These are phyloP conservation scores for Ustilago vetiveriae DNA, from an alignment of 1,284 basidiomycete genomes.

Conservation along the genomic window DNA sequence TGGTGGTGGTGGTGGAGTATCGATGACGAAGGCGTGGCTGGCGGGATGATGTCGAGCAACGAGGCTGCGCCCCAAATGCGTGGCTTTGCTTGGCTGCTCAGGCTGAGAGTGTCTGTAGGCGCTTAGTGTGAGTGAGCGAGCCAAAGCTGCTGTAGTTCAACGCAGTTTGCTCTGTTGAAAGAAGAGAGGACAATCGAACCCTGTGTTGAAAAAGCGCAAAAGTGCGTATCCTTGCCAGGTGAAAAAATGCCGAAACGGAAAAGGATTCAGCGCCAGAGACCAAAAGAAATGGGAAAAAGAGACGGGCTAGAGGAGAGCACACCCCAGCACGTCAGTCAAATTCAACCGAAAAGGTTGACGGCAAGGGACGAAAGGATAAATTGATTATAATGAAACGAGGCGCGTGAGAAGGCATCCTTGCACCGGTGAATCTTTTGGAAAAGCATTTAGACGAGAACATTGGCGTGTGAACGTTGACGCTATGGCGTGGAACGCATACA, in stretches of 20 bases:
- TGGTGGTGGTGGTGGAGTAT: not conserved
- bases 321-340: too few relatives aligned
- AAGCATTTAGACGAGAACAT: not conserved
- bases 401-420: not conserved
- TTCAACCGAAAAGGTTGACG: too few relatives aligned
- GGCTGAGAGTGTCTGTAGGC: too few relatives aligned
- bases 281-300: not conserved
- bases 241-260: not conserved
- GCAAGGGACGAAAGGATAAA: too few relatives aligned
- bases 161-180: not conserved
- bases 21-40: conserved; percentile 5
- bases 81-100: not conserved
- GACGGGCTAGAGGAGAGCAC: too few relatives aligned
- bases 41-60: not conserved
- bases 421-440: not conserved
- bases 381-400: not conserved
- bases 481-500: too few relatives aligned
- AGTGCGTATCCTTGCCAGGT: too few relatives aligned
- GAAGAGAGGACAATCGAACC: too few relatives aligned
- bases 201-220: too few relatives aligned
- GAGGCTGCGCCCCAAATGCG: not conserved
- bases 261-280: too few relatives aligned
- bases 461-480: conserved; percentile 3
- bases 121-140: not conserved
- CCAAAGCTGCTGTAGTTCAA: not conserved